These are phyloP conservation scores for Penicillium palitans DNA, from an alignment of 2,329 filamentous ascomycete species.

Conservation along the genomic window DNA sequence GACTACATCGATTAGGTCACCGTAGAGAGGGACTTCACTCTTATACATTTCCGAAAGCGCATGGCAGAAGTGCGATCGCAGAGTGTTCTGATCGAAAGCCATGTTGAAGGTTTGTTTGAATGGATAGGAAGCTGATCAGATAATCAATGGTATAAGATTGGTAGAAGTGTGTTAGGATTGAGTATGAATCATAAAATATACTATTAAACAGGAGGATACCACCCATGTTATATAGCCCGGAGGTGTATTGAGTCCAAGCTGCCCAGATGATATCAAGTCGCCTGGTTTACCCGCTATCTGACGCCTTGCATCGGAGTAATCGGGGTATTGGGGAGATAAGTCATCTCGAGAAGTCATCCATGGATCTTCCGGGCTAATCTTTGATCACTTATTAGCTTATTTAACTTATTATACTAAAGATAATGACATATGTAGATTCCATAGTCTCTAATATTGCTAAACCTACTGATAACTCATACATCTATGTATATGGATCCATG, in stretches of 20 bases:
- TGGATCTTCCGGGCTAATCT: neutral
- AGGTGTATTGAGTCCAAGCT: neutral
- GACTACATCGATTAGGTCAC: neutral
- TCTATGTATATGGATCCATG: neutral
- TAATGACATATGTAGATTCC: neutral
- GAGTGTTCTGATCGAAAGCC: neutral
- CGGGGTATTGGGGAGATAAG: conserved; percentile 5
- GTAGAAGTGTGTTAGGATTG: neutral
- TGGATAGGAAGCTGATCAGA: neutral
- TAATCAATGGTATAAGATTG: neutral
- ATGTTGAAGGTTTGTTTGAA: neutral
- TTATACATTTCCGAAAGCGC: neutral
- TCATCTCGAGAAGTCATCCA: neutral
- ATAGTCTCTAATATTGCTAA: neutral
- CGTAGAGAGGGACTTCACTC: neutral
- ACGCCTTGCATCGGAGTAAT: conserved; percentile 1
- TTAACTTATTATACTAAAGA: too few species aligned
- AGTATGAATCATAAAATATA: neutral
- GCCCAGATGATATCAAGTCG: conserved; percentile 1
- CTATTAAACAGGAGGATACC: neutral
- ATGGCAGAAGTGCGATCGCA: neutral
- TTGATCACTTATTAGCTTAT: too few species aligned
- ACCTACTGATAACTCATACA: neutral
- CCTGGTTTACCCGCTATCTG: conserved; percentile 20
- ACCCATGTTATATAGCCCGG: neutral